Conservation (phyloP, 2,329 filamentous ascomycete genomes). For the Diaporthe citri region DNA sequence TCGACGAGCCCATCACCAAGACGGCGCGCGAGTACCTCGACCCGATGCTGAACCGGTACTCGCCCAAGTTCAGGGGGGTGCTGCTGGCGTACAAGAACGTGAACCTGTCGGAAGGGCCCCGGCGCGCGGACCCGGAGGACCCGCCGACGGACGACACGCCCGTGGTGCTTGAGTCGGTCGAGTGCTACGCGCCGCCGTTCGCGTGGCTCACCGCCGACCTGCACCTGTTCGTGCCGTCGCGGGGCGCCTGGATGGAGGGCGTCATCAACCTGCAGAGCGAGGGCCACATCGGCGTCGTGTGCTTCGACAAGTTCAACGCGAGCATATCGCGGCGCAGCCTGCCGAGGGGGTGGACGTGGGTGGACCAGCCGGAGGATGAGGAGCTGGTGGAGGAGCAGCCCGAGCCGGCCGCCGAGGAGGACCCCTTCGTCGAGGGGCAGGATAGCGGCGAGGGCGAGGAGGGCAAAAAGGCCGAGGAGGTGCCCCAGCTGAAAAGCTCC, state of each 20-base stretch:
- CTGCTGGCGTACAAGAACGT: slow-evolving; percentile 80
- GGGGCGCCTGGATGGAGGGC: slow-evolving; percentile 82
- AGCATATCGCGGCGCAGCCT: slow-evolving; percentile 83
- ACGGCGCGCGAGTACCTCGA: slow-evolving; percentile 81
- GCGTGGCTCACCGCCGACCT: slow-evolving; percentile 92
- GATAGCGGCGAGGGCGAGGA: slow-evolving; percentile 47
- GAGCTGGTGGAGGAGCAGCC: slow-evolving; percentile 40
- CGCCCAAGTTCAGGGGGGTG: slow-evolving; percentile 79
- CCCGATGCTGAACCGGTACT: slow-evolving; percentile 82
- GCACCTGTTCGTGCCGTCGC: slow-evolving; percentile 82
- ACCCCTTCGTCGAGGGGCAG: slow-evolving; percentile 44
- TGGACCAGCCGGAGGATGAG: slow-evolving; percentile 66
- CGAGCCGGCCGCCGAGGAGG: slow-evolving; percentile 44
- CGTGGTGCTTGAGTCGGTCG: slow-evolving; percentile 64
- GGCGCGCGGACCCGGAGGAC: slow-evolving; percentile 56
- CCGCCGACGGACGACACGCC: slow-evolving; percentile 63
- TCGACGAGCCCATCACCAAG: slow-evolving; percentile 77
- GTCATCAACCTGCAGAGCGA: slow-evolving; percentile 88
- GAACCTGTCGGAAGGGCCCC: slow-evolving; percentile 71
- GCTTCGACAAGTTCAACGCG: slow-evolving; percentile 92
- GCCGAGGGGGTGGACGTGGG: slow-evolving; percentile 84
- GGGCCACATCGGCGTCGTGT: slow-evolving; percentile 88
- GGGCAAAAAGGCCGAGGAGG: slow-evolving; percentile 65
- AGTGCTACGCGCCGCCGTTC: slow-evolving; percentile 89
- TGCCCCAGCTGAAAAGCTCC: slow-evolving; percentile 65